phyloP scores from a whole-genome alignment of 371 early-diverging fungal genomes.

The Pancytospora epiphaga region DNA sequence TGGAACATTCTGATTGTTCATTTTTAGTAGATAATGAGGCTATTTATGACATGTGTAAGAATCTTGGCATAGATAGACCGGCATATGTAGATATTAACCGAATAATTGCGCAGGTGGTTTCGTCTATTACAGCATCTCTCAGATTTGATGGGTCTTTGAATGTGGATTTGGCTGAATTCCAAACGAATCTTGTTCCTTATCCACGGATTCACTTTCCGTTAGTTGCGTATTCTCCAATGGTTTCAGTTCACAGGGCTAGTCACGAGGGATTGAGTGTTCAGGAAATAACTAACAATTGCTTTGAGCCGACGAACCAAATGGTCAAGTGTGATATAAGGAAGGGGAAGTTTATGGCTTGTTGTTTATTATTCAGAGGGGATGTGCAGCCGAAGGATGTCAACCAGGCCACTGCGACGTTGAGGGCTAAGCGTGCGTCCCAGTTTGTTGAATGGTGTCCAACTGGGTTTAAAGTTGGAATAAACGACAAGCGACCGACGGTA shows the following conservation, averaged over 20 bases:
- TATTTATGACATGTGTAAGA: constrained; percentile 89
- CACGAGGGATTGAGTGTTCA: constrained; percentile 78
- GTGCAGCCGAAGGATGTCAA: constrained; percentile 72
- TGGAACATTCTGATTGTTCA: constrained; percentile 92
- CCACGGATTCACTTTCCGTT: constrained; percentile 84
- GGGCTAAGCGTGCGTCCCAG: constrained; percentile 67
- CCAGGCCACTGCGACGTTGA: constrained; percentile 72
- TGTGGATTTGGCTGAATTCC: constrained; percentile 87
- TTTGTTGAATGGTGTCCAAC: constrained; percentile 96
- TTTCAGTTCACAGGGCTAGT: constrained; percentile 73
- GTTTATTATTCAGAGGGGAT: constrained; percentile 81
- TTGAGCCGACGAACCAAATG: constrained; percentile 85
- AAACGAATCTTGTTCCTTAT: constrained; percentile 89
- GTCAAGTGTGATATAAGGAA: constrained; percentile 83
- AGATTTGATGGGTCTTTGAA: constrained; percentile 90
- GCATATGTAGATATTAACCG: constrained; percentile 91
- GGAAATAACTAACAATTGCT: constrained; percentile 80
- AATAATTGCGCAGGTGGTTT: constrained; percentile 95
- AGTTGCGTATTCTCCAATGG: constrained; percentile 81
- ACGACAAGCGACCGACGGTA: constrained; percentile 73
- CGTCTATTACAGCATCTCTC: constrained; percentile 88
- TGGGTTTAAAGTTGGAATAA: constrained; percentile 90
- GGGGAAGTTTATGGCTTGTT: constrained; percentile 89
- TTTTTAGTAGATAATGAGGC: constrained; percentile 96
- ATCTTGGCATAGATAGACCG: constrained; percentile 90